These are phyloP conservation scores for Pleurotus cornucopiae DNA, from an alignment of 768 basidiomycete genomes.

Conservation along the genomic window DNA sequence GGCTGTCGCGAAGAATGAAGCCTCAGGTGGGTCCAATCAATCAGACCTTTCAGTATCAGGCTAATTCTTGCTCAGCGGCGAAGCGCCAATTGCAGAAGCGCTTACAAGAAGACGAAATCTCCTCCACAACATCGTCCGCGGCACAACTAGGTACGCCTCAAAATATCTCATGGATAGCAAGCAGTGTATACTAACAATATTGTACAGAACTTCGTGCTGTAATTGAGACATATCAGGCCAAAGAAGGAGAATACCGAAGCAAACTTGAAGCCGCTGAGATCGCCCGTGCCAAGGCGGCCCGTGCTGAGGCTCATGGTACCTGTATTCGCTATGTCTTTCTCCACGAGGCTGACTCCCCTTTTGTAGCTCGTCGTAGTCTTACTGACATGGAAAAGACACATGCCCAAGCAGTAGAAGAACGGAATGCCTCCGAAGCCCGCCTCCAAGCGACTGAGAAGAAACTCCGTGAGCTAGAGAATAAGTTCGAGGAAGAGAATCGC, in stretches of 20 bases:
- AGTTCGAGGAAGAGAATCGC: constrained; percentile 64
- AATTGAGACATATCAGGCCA: constrained; percentile 61
- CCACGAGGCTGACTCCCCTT: constrained; percentile 11
- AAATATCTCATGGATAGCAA: background rate
- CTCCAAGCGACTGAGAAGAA: constrained; percentile 48
- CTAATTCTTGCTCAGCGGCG: constrained; percentile 34
- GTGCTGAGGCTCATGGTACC: constrained; percentile 61
- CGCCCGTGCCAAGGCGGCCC: constrained; percentile 57
- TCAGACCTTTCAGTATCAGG: background rate
- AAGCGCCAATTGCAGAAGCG: constrained; percentile 56
- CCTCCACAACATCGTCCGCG: constrained; percentile 52
- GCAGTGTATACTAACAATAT: constrained; percentile 1
- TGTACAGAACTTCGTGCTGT: constrained; percentile 56
- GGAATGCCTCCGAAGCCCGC: constrained; percentile 45
- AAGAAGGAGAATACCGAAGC: constrained; percentile 52
- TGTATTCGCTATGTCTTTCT: background rate
- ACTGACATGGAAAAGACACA: constrained; percentile 59
- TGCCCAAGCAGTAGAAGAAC: constrained; percentile 45
- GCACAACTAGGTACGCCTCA: constrained; percentile 48
- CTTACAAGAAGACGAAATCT: constrained; percentile 61
- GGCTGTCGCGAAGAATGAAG: constrained; percentile 49
- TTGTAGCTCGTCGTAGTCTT: constrained; percentile 55
- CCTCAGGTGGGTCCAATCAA: constrained; percentile 39
- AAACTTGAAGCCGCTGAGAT: constrained; percentile 68
- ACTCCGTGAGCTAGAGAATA: constrained; percentile 54